Conservation (phyloP, 495 filamentous ascomycete genomes). For the Tuber umbilicatum region DNA sequence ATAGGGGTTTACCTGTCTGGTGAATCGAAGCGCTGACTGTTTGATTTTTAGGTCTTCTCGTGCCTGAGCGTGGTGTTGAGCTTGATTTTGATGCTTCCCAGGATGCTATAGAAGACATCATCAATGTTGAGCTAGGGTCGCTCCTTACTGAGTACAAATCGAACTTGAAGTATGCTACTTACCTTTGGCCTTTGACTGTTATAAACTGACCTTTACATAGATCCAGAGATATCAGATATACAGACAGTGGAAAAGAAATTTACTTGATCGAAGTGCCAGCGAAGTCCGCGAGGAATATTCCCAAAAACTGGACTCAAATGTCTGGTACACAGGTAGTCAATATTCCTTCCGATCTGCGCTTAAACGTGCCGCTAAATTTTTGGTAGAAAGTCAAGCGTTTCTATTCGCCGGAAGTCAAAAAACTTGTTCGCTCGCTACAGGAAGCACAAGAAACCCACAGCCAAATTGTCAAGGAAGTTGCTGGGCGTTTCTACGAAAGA, state of each 20-base stretch:
- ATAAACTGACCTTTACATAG: slow-evolving; percentile 16
- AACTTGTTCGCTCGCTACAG: slow-evolving; percentile 73
- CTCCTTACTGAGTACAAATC: slow-evolving; percentile 64
- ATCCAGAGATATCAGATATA: slow-evolving; percentile 66
- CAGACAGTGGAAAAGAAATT: slow-evolving; percentile 91
- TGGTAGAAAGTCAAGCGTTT: slow-evolving; percentile 74
- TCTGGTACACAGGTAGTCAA: slow-evolving; percentile 61
- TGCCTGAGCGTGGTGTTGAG: slow-evolving; percentile 84
- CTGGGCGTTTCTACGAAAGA: slow-evolving; percentile 71
- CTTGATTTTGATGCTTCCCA: slow-evolving; percentile 88
- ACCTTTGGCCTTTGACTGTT: background rate
- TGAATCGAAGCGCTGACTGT: background rate
- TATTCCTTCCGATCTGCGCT: background rate
- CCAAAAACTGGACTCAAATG: slow-evolving; percentile 90
- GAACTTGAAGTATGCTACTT: slow-evolving; percentile 49
- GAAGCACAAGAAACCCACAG: slow-evolving; percentile 92
- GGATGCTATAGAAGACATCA: slow-evolving; percentile 63
- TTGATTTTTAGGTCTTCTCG: slow-evolving; percentile 53
- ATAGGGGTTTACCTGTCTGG: background rate
- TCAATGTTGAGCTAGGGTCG: slow-evolving; percentile 57
- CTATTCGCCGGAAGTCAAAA: slow-evolving; percentile 78
- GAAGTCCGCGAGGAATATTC: slow-evolving; percentile 66
- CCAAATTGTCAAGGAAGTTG: slow-evolving; percentile 84
- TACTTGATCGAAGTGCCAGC: slow-evolving; percentile 91
- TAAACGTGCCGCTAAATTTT: background rate